phyloP scores from a whole-genome alignment of 257 asterid genomes.

The Solanum bukasovii region DNA sequence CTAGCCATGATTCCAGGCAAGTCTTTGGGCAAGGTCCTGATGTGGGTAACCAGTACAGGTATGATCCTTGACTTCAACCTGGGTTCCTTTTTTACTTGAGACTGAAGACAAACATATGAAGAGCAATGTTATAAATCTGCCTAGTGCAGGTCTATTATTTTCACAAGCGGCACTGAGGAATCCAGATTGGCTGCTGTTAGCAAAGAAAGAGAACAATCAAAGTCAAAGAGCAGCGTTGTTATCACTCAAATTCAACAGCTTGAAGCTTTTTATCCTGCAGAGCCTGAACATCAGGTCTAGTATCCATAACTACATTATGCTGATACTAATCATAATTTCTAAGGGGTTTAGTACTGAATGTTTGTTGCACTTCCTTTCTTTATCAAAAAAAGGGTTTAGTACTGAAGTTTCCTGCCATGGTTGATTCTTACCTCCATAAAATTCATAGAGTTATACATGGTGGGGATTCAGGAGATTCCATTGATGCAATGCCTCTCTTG shows the following conservation, averaged over 20 bases:
- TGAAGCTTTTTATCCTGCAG: conserved; percentile 65
- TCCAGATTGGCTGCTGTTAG: conserved; percentile 74
- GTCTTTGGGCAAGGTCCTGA: conserved; percentile 99
- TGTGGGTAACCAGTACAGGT: conserved; percentile 95
- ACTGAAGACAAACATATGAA: conserved; percentile 5
- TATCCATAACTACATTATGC: not conserved
- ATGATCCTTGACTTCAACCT: conserved; percentile 3
- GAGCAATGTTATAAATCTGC: conserved; percentile 2
- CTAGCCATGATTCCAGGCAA: conserved; percentile 88
- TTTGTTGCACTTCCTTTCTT: not conserved
- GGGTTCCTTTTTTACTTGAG: not conserved
- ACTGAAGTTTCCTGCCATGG: not conserved
- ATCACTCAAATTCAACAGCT: conserved; percentile 84
- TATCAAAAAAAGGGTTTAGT: not conserved
- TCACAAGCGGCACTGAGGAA: conserved; percentile 83
- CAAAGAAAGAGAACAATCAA: conserved; percentile 93
- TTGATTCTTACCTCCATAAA: not conserved
- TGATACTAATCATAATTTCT: not conserved
- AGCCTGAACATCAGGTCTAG: conserved; percentile 89
- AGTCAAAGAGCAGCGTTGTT: conserved; percentile 62
- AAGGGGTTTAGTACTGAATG: not conserved
- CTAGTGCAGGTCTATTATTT: conserved; percentile 69
- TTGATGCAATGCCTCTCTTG: not conserved
- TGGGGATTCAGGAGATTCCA: not conserved
- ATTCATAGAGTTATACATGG: not conserved